Conservation (phyloP, 129 eudicot genomes). For the Chrysanthemum seticuspe region DNA sequence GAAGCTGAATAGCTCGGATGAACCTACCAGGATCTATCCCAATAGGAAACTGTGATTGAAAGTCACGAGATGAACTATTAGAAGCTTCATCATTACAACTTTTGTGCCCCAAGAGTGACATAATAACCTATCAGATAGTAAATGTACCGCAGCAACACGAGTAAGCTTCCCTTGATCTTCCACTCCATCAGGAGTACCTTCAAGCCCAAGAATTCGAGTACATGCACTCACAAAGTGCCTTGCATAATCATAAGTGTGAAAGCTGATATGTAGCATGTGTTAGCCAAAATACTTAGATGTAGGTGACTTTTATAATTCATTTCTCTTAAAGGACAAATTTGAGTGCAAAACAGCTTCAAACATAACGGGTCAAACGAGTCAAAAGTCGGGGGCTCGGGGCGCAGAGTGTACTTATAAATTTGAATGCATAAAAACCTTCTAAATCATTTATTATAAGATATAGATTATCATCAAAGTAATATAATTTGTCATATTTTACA, state of each 20-base stretch:
- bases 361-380: background rate
- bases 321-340: background rate
- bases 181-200: constrained; percentile 89
- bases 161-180: constrained; percentile 90
- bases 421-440: background rate
- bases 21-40: constrained; percentile 87
- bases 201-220: constrained; percentile 83
- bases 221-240: constrained; percentile 88
- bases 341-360: background rate
- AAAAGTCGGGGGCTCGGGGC: background rate
- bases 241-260: constrained; percentile 88
- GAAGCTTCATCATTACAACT: constrained; percentile 15
- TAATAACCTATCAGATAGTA: background rate
- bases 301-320: background rate
- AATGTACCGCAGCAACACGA: constrained; percentile 79
- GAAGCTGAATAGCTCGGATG: constrained; percentile 68
- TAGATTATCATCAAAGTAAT: too few relatives aligned
- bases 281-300: background rate
- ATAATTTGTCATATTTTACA: too few relatives aligned
- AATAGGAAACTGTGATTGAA: constrained; percentile 64
- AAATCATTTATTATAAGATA: background rate
- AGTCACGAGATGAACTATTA: constrained; percentile 1
- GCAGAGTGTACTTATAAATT: background rate
- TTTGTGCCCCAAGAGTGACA: constrained; percentile 7
- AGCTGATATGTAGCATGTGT: constrained; percentile 33